Percentiles rank a stretch among this genome's conserved stretches.
Conservation (phyloP, 2,329 filamentous ascomycete species). For the Scedosporium minutisporum region DNA sequence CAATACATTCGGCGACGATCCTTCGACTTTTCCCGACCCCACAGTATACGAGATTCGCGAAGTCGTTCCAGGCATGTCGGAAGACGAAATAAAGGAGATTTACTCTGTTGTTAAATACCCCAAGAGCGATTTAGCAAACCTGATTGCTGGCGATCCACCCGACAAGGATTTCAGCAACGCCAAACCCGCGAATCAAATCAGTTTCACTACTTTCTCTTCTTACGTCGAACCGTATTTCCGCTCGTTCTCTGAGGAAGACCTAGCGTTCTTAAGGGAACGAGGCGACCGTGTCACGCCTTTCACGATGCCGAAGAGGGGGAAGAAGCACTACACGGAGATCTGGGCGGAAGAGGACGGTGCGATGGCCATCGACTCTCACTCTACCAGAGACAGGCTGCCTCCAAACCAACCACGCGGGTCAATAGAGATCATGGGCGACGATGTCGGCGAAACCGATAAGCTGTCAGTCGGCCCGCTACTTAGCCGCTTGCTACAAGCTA, state of each 20-base stretch:
- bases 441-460: slow-evolving; percentile 78
- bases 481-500: slow-evolving; percentile 66
- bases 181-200: slow-evolving; percentile 90
- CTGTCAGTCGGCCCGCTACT: slow-evolving; percentile 83
- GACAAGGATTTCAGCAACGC: slow-evolving; percentile 93
- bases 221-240: slow-evolving; percentile 90
- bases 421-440: slow-evolving; percentile 80
- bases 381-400: slow-evolving; percentile 55
- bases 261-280: slow-evolving; percentile 83
- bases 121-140: slow-evolving; percentile 65
- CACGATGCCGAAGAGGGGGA: slow-evolving; percentile 73
- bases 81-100: slow-evolving; percentile 79
- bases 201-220: slow-evolving; percentile 82
- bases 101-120: slow-evolving; percentile 83
- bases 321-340: slow-evolving; percentile 76
- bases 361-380: slow-evolving; percentile 60
- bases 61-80: slow-evolving; percentile 63
- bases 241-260: slow-evolving; percentile 82
- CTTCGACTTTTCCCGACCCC: slow-evolving; percentile 81
- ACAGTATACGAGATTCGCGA: slow-evolving; percentile 88
- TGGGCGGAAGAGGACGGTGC: slow-evolving; percentile 92
- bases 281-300: slow-evolving; percentile 80
- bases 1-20: slow-evolving; percentile 87
- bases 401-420: slow-evolving; percentile 75
- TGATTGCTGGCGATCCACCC: slow-evolving; percentile 81